A percentile compares a stretch with the other conserved stretches of the same genome.
Evolutionary conservation across 345 rosid species (phyloP).

Genomic region (Eucalyptus sp.): DNA sequence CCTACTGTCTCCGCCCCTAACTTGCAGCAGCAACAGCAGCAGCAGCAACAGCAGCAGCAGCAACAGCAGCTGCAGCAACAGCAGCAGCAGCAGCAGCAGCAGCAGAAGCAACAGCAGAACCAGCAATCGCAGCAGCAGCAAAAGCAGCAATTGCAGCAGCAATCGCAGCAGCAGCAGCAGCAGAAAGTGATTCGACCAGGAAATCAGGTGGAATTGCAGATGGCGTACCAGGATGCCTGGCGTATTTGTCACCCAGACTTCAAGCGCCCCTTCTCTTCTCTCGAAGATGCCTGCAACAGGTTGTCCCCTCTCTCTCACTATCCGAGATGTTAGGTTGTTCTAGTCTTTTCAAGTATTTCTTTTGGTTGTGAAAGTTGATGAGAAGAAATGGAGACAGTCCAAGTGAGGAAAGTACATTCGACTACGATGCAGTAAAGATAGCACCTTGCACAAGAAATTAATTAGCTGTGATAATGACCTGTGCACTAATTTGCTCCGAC

Average conservation of each 20-base stretch:
- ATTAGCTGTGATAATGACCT: background rate
- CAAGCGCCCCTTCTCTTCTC: slow-evolving; percentile 76
- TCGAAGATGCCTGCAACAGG: slow-evolving; percentile 96
- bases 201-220: slow-evolving; percentile 72
- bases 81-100: slow-evolving; percentile 1
- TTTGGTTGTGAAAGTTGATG: background rate
- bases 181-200: slow-evolving; percentile 53
- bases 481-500: background rate
- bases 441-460: background rate
- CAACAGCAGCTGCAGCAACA: slow-evolving; percentile 6
- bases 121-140: background rate
- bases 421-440: background rate
- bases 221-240: slow-evolving; percentile 95
- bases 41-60: background rate
- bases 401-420: background rate
- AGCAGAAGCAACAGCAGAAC: background rate
- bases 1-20: slow-evolving; percentile 1
- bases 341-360: background rate
- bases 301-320: background rate
- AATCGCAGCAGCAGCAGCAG: slow-evolving; percentile 9
- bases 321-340: background rate
- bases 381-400: background rate
- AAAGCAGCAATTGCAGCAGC: slow-evolving; percentile 4
- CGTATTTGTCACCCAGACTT: slow-evolving; percentile 83
- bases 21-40: background rate